Evolutionary conservation across 2,329 filamentous ascomycete genomes (phyloP), one percentile per base, ranked within the genome.

Genomic region (Alternaria burnsii): DNA sequence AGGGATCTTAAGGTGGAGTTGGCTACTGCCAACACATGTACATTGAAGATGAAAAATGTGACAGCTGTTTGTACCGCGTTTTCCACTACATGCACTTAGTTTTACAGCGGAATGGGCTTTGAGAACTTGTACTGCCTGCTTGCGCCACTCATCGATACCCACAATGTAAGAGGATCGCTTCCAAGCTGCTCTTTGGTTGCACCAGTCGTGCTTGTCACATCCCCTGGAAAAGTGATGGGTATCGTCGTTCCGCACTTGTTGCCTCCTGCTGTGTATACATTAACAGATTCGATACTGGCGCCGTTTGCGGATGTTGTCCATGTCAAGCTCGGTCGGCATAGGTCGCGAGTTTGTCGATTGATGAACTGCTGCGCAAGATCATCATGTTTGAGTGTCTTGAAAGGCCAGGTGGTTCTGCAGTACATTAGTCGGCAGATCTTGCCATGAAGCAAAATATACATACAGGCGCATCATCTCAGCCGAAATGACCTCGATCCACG

Each of bases 381-480:
- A 61, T 87, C 82, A 57, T 88, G 86, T 62, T 85, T 88, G 60
- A 85, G 75, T 2, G 84, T 85, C 18, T 84, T 78, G 24, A 88
- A 72, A 1, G 85, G 85, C 85, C 85, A 87, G 38, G 72, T 74
- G 9, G 73, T 76, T 4, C 75, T 78, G 50, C 14, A 14, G 3
- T 18, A 32, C 14, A 46, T 71, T 52, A 71, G 58, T 41, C 11
- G 16, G 18, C 12, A 20, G 38, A 14, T 16, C 20, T 16, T 20
- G 4, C 14, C 20, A 22, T 20, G 4, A 58, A 22, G 20, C 22
- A 11, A 16, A 22, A 26, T n/a, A 38, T 50, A 67, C 73, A 53
- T 67, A 76, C 65, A 88, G 78, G 43, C 86, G 82, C 44, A 79
- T 78, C 68, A 88, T 82, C 66, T 88, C 86, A 64, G 83, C 79